Conservation (phyloP, 2,329 filamentous ascomycete genomes). For the Pseudocercospora cruenta region DNA sequence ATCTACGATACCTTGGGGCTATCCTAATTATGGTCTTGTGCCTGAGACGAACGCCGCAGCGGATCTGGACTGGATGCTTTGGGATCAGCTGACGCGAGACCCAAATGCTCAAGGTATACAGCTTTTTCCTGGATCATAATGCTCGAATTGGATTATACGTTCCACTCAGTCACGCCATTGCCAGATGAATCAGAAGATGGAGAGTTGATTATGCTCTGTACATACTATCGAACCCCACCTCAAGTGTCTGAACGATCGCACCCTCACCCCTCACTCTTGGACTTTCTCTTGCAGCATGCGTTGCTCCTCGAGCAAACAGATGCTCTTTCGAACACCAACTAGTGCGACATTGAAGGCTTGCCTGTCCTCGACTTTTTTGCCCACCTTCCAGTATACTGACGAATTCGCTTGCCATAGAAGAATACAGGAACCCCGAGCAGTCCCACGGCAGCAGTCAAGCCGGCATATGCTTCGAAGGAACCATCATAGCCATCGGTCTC, state of each 20-base stretch:
- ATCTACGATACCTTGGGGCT: constrained; percentile 20
- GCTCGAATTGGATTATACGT: neutral
- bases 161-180: neutral
- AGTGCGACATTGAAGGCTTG: constrained; percentile 26
- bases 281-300: too few relatives aligned
- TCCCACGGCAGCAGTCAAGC: constrained; percentile 37
- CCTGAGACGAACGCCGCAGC: constrained; percentile 4
- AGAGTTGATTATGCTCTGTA: neutral
- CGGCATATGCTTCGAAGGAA: constrained; percentile 39
- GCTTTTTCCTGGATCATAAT: constrained; percentile 7
- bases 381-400: constrained; percentile 38
- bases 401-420: constrained; percentile 39
- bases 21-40: constrained; percentile 16
- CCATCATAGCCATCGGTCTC: constrained; percentile 40
- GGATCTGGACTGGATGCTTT: constrained; percentile 27
- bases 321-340: neutral
- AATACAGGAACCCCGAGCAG: constrained; percentile 38
- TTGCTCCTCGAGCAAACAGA: too few relatives aligned
- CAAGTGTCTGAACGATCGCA: neutral
- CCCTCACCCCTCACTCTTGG: too few relatives aligned
- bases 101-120: constrained; percentile 10
- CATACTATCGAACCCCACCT: neutral
- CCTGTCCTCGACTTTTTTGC: constrained; percentile 28
- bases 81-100: constrained; percentile 25
- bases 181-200: neutral